Evolutionary conservation across 2,329 filamentous ascomycete genomes (phyloP), one percentile per base, ranked within the genome.

Genomic region (Cytospora piceae): DNA sequence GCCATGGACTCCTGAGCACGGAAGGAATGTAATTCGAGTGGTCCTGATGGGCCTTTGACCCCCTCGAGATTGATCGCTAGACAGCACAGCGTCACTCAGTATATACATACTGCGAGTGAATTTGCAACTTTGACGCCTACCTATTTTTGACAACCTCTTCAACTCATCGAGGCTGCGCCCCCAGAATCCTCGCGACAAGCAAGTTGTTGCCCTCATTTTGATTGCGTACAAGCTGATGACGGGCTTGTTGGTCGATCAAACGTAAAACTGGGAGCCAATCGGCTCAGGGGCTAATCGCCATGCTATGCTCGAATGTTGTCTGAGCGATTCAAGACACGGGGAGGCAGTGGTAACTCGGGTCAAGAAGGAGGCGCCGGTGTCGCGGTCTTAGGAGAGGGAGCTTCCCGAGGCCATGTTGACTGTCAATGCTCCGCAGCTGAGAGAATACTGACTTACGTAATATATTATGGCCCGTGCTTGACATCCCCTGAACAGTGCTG

Each of bases 21-120:
- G 78, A 94, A 94, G 70, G 82, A 79, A 72, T 89, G 85, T 39
- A 95, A 83, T 8, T 84, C 80, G 66, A 85, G 86, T 1, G 91
- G 88, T 29, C 85, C 85, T 1, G 82, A 83, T 29, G 90, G 86
- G 31, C 83, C 84, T 70, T 86, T 87, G 72, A 93, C 82, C 58
- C 85, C 89, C 77, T 94, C 90, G 71, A 90, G 81, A 61, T 85
- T 90, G 69, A 91, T 76, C 46, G 86, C 91, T 93, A 73, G 60
- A 67, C 55, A 61, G 60, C 27, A 65, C 39, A 68, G 56, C 58
- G 46, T 65, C 14, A 65, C 64, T 39, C 65, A 61, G 68, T 53
- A 69, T 58, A 49, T 24, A 49, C n/a, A 15, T 37, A 15, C 58
- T 34, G 46, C 22, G 63, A 39, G 12, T 17, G 22, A 42, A 54